Conservation (phyloP, 106 monocot species). For the Amphibolis antarctica region DNA sequence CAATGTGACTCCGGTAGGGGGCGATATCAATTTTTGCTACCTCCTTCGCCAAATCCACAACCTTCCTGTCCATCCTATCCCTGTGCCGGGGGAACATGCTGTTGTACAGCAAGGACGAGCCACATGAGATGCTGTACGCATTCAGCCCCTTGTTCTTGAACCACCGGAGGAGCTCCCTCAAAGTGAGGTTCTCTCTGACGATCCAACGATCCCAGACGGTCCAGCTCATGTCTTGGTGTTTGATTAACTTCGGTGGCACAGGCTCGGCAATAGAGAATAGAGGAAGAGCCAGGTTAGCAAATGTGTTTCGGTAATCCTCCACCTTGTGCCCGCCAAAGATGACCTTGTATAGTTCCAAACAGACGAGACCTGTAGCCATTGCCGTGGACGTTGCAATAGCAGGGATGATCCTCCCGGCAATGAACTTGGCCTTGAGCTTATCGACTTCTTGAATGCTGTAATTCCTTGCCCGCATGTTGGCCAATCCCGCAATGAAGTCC, state of each 20-base stretch:
- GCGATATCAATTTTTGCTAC: constrained; percentile 66
- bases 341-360: constrained; percentile 97
- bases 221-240: constrained; percentile 66
- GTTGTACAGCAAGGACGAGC: constrained; percentile 62
- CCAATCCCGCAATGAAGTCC: constrained; percentile 81
- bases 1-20: constrained; percentile 43
- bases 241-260: constrained; percentile 52
- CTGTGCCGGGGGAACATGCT: constrained; percentile 75
- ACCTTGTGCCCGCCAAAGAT: constrained; percentile 51
- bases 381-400: constrained; percentile 93
- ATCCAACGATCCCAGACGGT: constrained; percentile 89
- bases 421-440: constrained; percentile 88
- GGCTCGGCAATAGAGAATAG: constrained; percentile 81
- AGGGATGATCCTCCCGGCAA: constrained; percentile 84
- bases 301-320: constrained; percentile 88
- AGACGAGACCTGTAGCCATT: constrained; percentile 86
- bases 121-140: constrained; percentile 77
- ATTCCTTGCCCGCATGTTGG: constrained; percentile 96
- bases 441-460: constrained; percentile 86
- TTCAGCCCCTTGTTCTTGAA: constrained; percentile 51
- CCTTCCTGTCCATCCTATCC: constrained; percentile 68
- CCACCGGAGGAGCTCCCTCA: constrained; percentile 70
- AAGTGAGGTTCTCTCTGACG: constrained; percentile 45
- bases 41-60: constrained; percentile 51
- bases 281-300: constrained; percentile 81